A percentile compares a stretch with the other conserved stretches of the same genome.
phyloP scores from a whole-genome alignment of 805 yeast species.

The Kregervanrija pseudodelftensis region DNA sequence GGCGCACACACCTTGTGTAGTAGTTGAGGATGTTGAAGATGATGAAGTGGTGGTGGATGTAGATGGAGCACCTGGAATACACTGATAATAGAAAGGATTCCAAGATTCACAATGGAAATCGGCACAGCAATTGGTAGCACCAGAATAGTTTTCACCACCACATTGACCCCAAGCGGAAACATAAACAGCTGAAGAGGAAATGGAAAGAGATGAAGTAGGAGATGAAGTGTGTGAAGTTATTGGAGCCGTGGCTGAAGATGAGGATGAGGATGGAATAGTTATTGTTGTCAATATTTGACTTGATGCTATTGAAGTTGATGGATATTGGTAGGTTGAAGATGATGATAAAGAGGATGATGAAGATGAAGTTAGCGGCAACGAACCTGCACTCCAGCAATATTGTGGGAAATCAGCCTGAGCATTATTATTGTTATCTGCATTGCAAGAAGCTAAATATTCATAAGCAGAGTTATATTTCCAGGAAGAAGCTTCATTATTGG shows the following conservation, averaged over 20 bases:
- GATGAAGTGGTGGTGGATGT: background rate
- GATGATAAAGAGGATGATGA: background rate
- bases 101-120: conserved; percentile 18
- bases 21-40: background rate
- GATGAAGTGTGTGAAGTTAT: background rate
- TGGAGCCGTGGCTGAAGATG: conserved; percentile 1
- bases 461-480: conserved; percentile 14
- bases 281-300: background rate
- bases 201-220: background rate
- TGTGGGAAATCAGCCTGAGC: conserved; percentile 24
- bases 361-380: background rate
- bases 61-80: conserved; percentile 4
- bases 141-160: conserved; percentile 9
- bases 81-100: conserved; percentile 22
- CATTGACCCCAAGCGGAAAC: conserved; percentile 4
- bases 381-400: conserved; percentile 14
- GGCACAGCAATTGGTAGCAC: conserved; percentile 15
- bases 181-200: background rate
- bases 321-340: background rate
- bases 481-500: conserved; percentile 3
- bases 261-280: background rate
- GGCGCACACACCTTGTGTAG: conserved; percentile 9
- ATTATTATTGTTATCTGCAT: conserved; percentile 20
- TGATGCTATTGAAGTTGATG: background rate
- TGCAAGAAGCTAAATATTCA: conserved; percentile 24